Conservation (phyloP, 1,284 basidiomycete genomes). For the Malassezia slooffiae region DNA sequence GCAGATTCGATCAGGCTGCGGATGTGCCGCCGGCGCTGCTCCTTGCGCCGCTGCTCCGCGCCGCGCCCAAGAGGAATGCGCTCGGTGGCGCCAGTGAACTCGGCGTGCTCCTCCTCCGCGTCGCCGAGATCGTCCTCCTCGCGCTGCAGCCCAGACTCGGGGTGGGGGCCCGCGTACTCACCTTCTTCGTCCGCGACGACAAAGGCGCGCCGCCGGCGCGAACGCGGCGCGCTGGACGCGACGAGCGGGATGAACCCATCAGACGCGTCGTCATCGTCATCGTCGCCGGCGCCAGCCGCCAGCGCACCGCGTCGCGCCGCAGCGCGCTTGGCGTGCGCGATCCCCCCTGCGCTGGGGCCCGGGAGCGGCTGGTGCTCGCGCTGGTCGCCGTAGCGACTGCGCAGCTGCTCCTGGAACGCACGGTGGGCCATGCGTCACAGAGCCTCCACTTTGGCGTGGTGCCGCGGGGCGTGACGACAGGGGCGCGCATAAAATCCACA, state of each 20-base stretch:
- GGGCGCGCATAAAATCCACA: no score
- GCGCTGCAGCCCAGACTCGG: constrained; percentile 27
- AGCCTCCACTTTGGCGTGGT: no score
- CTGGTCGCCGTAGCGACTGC: constrained; percentile 12
- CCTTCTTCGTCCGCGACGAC: neutral
- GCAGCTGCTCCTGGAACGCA: constrained; percentile 6
- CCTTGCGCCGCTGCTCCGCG: constrained; percentile 18
- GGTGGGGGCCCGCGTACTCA: constrained; percentile 22
- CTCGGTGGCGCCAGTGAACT: constrained; percentile 36
- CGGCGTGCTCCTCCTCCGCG: constrained; percentile 38
- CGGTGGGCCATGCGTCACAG: constrained; percentile 4
- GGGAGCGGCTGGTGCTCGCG: neutral
- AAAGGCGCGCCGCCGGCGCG: neutral
- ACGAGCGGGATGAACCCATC: constrained; percentile 5
- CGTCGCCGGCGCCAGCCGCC: neutral
- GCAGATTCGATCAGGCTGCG: constrained; percentile 3
- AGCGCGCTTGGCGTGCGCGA: neutral
- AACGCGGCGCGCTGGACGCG: neutral
- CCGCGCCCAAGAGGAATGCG: constrained; percentile 30
- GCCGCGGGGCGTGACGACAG: no score
- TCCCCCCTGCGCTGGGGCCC: constrained; percentile 1
- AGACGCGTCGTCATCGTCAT: neutral
- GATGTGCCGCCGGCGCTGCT: constrained; percentile 21
- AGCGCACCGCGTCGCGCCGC: neutral
- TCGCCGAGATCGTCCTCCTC: constrained; percentile 39